A percentile compares a stretch with the other conserved stretches of the same genome.
phyloP scores from a whole-genome alignment of 306 rosid genomes.

The Morella rubra region DNA sequence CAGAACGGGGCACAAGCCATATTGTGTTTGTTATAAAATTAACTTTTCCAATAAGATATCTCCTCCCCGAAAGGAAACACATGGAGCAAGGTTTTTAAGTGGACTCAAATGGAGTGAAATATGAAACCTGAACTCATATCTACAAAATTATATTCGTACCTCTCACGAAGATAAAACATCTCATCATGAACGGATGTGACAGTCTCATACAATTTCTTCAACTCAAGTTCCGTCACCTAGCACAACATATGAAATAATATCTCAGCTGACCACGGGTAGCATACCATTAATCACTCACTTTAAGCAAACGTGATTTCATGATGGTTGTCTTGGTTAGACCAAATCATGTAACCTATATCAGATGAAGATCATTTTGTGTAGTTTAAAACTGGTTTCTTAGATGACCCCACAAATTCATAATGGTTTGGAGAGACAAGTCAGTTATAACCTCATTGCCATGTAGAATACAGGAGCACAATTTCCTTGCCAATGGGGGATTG shows the following conservation, averaged over 20 bases:
- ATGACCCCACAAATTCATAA: too few relatives aligned
- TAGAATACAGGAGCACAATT: not conserved
- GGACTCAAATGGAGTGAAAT: too few relatives aligned
- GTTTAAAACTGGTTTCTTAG: too few relatives aligned
- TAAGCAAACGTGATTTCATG: not conserved
- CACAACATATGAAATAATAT: slow-evolving; percentile 27
- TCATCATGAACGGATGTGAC: slow-evolving; percentile 73
- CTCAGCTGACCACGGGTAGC: slow-evolving; percentile 6
- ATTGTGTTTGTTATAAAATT: too few relatives aligned
- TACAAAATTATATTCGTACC: slow-evolving; percentile 41
- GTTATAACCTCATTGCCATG: not conserved
- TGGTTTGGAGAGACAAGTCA: too few relatives aligned
- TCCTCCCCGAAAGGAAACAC: too few relatives aligned
- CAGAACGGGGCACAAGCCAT: too few relatives aligned
- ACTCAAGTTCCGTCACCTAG: slow-evolving; percentile 82
- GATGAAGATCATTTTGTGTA: not conserved
- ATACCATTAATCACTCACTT: slow-evolving; percentile 2
- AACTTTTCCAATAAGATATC: too few relatives aligned
- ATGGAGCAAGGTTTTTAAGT: too few relatives aligned
- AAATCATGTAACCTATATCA: not conserved
- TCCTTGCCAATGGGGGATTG: not conserved
- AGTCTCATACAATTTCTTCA: slow-evolving; percentile 69
- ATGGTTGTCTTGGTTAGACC: not conserved
- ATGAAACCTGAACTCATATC: not conserved
- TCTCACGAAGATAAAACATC: slow-evolving; percentile 94